Percentiles rank a stretch among this genome's conserved stretches.
Conservation (phyloP, 192 early-diverging fungal genomes). For the Globomyces pollinis-pini region DNA sequence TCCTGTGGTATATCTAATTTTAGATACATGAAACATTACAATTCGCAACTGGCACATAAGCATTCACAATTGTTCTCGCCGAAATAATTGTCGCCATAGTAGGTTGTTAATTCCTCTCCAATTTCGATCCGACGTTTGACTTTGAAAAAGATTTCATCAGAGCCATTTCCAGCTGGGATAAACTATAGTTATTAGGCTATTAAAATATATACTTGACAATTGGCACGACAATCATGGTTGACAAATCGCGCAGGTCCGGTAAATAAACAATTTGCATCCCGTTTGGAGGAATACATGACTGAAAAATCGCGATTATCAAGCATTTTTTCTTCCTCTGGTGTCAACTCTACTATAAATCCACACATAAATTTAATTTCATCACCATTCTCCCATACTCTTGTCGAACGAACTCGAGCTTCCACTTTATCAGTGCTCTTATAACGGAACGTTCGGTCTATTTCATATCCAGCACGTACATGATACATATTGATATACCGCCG, state of each 20-base stretch:
- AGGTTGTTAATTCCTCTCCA: constrained; percentile 66
- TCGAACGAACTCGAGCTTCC: constrained; percentile 41
- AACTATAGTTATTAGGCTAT: constrained; percentile 20
- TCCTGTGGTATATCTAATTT: too few relatives aligned
- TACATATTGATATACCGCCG: constrained; percentile 61
- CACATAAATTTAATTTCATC: constrained; percentile 37
- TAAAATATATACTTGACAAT: constrained; percentile 36
- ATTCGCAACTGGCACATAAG: constrained; percentile 66
- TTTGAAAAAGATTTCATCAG: constrained; percentile 59
- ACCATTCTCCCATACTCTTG: constrained; percentile 37
- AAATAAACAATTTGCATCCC: constrained; percentile 51
- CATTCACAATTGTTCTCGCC: constrained; percentile 60
- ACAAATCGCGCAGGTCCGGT: constrained; percentile 67
- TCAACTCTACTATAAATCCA: constrained; percentile 49
- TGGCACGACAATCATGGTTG: constrained; percentile 69
- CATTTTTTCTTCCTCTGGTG: constrained; percentile 30
- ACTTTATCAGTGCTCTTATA: constrained; percentile 45
- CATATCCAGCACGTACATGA: constrained; percentile 51
- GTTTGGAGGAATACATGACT: constrained; percentile 55
- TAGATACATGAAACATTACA: too few relatives aligned
- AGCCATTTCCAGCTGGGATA: constrained; percentile 18
- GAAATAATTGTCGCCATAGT: constrained; percentile 64
- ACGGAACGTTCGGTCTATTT: constrained; percentile 49
- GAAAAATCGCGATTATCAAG: constrained; percentile 52
- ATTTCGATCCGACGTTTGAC: constrained; percentile 40